Evolutionary conservation across 108 stramenopile species (phyloP), one percentile per base, ranked within the genome.

Genomic region (Skeletonema menzelii): DNA sequence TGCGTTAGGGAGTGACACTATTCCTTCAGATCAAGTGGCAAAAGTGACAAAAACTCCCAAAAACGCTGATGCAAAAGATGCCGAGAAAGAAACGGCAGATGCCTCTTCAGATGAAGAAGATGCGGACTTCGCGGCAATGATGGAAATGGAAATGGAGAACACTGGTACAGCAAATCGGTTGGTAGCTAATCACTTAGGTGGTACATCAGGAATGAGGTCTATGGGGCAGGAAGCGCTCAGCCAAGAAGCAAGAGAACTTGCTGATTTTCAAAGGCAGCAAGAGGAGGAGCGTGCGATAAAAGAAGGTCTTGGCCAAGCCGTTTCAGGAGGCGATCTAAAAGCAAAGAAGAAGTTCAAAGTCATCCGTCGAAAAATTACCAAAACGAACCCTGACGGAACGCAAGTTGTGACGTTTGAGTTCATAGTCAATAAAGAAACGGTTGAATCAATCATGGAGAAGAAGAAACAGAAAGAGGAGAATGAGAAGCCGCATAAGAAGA

Each of bases 361-460:
- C n/a, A 83, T 95, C 61, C 80, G 94, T 14, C 80, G 89, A 53
- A 79, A 80, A 22, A 74, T 92, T 15, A 90, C 84, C 4, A 95
- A 91, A 76, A 96, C 95, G 1, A 59, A 84, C 59, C 84, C 89
- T 3, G 91, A 93, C 64, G 95, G 95, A 15, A 78, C 75, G 15
- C 87, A 88, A 34, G 86, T 75, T 28, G 87, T 86, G 13, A 93
- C 87, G 10, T 96, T 96, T 82, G 87, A 93, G 60, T 94, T 94
- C 63, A 88, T 96, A 37, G 81, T 93, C 10, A 70, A 82, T 31
- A 83, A 76, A 2, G 68, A 82, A 2, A 89, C 92, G 80, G 88
- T 93, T 10, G 90, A 89, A 27, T 75, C 85, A 30, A 68, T 87
- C 37, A 82, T 81, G 65, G 78, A 77, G 32, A 76, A 76, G 30